Base-by-base conservation (phyloP, 495 filamentous ascomycete genomes). In the Aspergillus olivimuriae region DNA sequence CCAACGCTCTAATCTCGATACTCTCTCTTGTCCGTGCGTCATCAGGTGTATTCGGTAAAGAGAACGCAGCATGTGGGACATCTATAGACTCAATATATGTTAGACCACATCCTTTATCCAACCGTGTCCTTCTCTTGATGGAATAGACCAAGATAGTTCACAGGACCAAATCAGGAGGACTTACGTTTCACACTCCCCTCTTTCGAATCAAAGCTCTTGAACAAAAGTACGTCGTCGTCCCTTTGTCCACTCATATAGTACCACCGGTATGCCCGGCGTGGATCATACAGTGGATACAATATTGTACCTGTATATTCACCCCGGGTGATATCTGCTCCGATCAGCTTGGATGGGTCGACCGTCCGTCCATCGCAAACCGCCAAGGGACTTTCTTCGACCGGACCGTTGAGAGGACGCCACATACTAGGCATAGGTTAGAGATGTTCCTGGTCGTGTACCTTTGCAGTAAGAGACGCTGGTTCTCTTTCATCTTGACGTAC, bases 161-260 rank as follows among this genome's bases (percentile, higher is more conserved):
- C n/a, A n/a, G n/a, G 24, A 28, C 24, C 24, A n/a, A n/a, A n/a
- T 28, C 11, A 28, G 5, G 24, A 5, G 24, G 16, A 39, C 34
- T 44, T 24, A 48, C 47, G 39, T 47, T 51, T 50, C 0, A 46
- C 44, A 30, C 30, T 39, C 1, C 14, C 41, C 26, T 51, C 48
- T 12, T 50, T 41, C 1, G 58, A 42, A 31, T 63, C 58, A 50
- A 59, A 61, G 4, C 57, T 45, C 45, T 66, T 66, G 34, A 66
- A 58, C 8, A 64, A 14, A 5, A 62, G 44, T 11, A 60, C 50
- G 24, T 66, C 62, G 22, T 59, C 47, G 4, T 39, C 37, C 2
- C 19, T 43, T 35, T 65, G 61, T 24, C 46, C 18, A 23, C 51
- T 61, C 46, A 63, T 43, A 44, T 58, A 65, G 32, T 67, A 63